Conservation (phyloP, 164 flowering plant genomes). For the Piper betle region DNA sequence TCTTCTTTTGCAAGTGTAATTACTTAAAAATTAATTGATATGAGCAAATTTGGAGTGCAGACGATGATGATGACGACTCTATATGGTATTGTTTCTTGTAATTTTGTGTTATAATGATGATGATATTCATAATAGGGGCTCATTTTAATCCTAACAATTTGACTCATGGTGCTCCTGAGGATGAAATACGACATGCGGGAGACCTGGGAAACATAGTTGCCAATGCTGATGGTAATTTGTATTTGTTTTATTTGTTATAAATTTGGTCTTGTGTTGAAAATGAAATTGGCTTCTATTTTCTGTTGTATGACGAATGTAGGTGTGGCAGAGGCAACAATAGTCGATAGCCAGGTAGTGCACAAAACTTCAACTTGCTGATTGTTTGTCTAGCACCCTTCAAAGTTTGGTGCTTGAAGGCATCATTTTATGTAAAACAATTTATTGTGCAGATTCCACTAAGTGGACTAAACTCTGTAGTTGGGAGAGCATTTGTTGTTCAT, state of each 20-base stretch:
- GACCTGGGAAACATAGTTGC: constrained; percentile 99
- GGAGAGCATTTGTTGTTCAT: constrained; percentile 92
- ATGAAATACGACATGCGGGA: constrained; percentile 95
- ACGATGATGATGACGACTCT: too few relatives aligned
- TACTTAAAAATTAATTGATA: too few relatives aligned
- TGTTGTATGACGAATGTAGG: constrained; percentile 27
- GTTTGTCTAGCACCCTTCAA: not conserved
- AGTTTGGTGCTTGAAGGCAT: not conserved
- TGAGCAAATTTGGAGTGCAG: too few relatives aligned
- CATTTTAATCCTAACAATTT: constrained; percentile 73
- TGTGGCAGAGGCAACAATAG: constrained; percentile 86
- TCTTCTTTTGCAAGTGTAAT: too few relatives aligned
- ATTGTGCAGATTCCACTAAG: constrained; percentile 63
- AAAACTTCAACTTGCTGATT: not conserved
- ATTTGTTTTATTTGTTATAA: constrained; percentile 2
- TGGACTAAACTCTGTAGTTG: constrained; percentile 77
- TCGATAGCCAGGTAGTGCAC: constrained; percentile 60
- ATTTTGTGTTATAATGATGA: not conserved
- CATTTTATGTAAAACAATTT: not conserved
- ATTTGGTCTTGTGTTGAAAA: not conserved
- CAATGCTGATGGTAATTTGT: constrained; percentile 60
- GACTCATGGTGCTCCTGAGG: constrained; percentile 96
- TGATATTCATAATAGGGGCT: constrained; percentile 29
- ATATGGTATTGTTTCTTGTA: not conserved
- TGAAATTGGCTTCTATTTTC: not conserved